phyloP scores from a whole-genome alignment of 306 rosid species.

The Cucumis melo region DNA sequence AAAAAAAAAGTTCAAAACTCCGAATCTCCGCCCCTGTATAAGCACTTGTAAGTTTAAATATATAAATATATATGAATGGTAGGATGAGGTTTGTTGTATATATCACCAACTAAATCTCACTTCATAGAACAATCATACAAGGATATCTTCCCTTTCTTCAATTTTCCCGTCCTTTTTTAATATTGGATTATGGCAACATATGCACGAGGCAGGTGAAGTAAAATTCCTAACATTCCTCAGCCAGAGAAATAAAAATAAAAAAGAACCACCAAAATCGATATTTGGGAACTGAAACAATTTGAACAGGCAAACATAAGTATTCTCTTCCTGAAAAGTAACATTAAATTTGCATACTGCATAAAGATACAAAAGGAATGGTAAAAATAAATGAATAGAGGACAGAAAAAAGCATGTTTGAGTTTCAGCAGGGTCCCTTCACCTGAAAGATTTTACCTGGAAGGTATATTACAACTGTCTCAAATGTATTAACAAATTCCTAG shows the following conservation, averaged over 20 bases:
- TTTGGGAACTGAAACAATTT: neutral
- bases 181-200: neutral
- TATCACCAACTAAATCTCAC: too few relatives aligned
- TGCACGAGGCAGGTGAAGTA: neutral
- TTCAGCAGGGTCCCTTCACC: neutral
- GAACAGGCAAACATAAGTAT: neutral
- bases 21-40: too few relatives aligned
- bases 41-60: too few relatives aligned
- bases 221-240: neutral
- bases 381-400: neutral
- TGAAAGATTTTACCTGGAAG: neutral
- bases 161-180: too few relatives aligned
- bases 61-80: too few relatives aligned
- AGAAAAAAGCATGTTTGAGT: neutral
- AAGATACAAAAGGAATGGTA: neutral
- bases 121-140: neutral
- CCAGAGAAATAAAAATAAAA: neutral
- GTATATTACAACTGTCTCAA: constrained; percentile 1
- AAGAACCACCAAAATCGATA: neutral
- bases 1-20: too few relatives aligned
- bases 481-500: neutral
- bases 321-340: neutral
- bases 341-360: neutral
- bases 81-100: too few relatives aligned
- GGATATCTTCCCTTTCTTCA: neutral